phyloP scores from a whole-genome alignment of 169 alveolate genomes.

The Cryptosporidium parvum region DNA sequence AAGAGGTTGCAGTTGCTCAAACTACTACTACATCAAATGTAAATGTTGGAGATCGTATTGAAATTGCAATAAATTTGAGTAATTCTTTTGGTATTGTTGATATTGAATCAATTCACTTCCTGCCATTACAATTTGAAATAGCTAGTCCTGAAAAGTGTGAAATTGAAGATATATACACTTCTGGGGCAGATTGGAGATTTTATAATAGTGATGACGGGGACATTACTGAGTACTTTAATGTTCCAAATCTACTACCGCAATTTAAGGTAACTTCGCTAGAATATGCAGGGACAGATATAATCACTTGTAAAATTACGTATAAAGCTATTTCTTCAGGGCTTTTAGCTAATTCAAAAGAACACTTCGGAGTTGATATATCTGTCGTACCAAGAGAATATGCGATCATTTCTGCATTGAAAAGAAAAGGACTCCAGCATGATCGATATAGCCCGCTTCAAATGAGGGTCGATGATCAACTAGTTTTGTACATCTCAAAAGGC shows the following conservation, averaged over 20 bases:
- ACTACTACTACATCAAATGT: conserved; percentile 61
- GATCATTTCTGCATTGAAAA: conserved; percentile 52
- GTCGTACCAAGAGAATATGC: conserved; percentile 65
- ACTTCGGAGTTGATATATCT: conserved; percentile 51
- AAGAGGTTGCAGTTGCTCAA: conserved; percentile 65
- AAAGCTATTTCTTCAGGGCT: conserved; percentile 40
- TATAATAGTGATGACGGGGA: conserved; percentile 8
- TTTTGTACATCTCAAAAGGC: conserved; percentile 70
- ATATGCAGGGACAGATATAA: conserved; percentile 65
- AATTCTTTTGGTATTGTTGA: conserved; percentile 67
- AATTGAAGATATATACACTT: conserved; percentile 48
- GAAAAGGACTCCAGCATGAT: conserved; percentile 72
- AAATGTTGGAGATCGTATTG: conserved; percentile 74
- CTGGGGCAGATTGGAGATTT: conserved; percentile 33
- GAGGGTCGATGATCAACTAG: conserved; percentile 52
- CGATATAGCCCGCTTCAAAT: conserved; percentile 71
- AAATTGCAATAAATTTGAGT: conserved; percentile 64
- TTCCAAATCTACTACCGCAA: conserved; percentile 51
- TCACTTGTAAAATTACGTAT: conserved; percentile 44
- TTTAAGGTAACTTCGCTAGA: conserved; percentile 12
- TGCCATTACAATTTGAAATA: conserved; percentile 26
- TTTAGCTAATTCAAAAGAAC: conserved; percentile 39
- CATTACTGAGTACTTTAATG: conserved; percentile 24
- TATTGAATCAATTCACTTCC: conserved; percentile 38
- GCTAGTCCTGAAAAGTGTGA: conserved; percentile 44